Percentiles rank a stretch among this genome's conserved stretches.
Conservation (phyloP, 768 basidiomycete species). For the Naganishia onofrii region DNA sequence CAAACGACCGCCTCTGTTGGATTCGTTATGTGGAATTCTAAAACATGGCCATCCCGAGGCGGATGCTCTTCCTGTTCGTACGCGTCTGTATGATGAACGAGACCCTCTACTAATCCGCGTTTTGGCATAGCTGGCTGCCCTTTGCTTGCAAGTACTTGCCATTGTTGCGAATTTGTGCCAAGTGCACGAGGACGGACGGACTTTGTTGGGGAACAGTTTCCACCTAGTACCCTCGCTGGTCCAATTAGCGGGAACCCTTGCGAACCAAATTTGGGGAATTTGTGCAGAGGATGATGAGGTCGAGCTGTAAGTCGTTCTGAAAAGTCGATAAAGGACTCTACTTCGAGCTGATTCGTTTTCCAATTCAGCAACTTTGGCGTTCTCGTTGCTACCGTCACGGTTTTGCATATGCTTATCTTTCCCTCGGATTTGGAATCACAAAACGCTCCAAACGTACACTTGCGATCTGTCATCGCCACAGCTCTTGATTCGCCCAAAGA, state of each 20-base stretch:
- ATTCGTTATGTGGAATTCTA: slow-evolving; percentile 1
- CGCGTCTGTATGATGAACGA: background rate
- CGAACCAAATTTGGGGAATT: slow-evolving; percentile 19
- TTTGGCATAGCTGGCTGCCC: background rate
- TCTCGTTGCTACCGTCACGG: slow-evolving; percentile 40
- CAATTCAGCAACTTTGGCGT: slow-evolving; percentile 17
- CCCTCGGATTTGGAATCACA: background rate
- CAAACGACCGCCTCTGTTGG: slow-evolving; percentile 7
- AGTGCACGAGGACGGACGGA: slow-evolving; percentile 11
- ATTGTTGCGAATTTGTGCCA: slow-evolving; percentile 7
- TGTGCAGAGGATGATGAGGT: slow-evolving; percentile 5
- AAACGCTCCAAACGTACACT: slow-evolving; percentile 8
- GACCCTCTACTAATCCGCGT: background rate
- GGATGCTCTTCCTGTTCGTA: background rate
- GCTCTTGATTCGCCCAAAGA: slow-evolving; percentile 61
- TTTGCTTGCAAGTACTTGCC: slow-evolving; percentile 11
- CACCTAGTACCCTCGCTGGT: slow-evolving; percentile 17
- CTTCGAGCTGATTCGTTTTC: background rate
- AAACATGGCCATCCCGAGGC: slow-evolving; percentile 12
- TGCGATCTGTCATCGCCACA: slow-evolving; percentile 45
- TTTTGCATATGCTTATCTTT: slow-evolving; percentile 28
- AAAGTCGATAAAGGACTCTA: background rate
- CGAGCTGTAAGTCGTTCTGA: slow-evolving; percentile 3
- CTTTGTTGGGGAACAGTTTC: slow-evolving; percentile 20
- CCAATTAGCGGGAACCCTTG: slow-evolving; percentile 7